A percentile compares a stretch with the other conserved stretches of the same genome.
phyloP scores from a whole-genome alignment of 2,329 filamentous ascomycete genomes.

The Annulohypoxylon truncatum region DNA sequence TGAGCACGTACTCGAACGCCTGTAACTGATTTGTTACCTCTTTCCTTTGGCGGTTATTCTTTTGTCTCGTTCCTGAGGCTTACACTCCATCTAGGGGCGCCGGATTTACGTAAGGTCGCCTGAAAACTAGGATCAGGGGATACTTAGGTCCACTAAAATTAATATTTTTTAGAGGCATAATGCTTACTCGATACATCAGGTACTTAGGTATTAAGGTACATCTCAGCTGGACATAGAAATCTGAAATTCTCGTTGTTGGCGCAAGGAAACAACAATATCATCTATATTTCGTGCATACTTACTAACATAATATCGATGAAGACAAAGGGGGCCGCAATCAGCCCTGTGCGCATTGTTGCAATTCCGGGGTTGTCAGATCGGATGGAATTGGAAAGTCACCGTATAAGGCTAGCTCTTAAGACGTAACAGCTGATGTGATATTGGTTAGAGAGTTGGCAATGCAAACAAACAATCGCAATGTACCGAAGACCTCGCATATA shows the following conservation, averaged over 20 bases:
- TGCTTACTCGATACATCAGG: conserved; percentile 4
- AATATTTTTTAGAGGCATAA: conserved; percentile 12
- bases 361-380: not conserved
- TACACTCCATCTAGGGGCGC: not conserved
- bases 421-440: conserved; percentile 25
- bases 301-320: conserved; percentile 1
- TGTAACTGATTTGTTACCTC: conserved; percentile 29
- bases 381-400: not conserved
- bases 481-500: not conserved
- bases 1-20: conserved; percentile 24
- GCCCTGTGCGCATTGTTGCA: conserved; percentile 14
- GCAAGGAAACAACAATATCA: not conserved
- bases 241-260: not conserved
- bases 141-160: conserved; percentile 11
- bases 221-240: not conserved
- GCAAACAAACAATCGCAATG: conserved; percentile 11
- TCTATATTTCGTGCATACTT: conserved; percentile 12
- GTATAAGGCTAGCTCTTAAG: conserved; percentile 15
- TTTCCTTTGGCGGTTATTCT: conserved; percentile 6
- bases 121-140: conserved; percentile 2
- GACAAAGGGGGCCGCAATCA: conserved; percentile 17
- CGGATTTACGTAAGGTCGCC: conserved; percentile 33
- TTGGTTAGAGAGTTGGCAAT: conserved; percentile 1
- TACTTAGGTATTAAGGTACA: conserved; percentile 3
- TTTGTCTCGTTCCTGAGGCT: conserved; percentile 1